Evolutionary conservation across 495 filamentous ascomycete species (phyloP).

Genomic region (Amphirosellinia nigrospora): DNA sequence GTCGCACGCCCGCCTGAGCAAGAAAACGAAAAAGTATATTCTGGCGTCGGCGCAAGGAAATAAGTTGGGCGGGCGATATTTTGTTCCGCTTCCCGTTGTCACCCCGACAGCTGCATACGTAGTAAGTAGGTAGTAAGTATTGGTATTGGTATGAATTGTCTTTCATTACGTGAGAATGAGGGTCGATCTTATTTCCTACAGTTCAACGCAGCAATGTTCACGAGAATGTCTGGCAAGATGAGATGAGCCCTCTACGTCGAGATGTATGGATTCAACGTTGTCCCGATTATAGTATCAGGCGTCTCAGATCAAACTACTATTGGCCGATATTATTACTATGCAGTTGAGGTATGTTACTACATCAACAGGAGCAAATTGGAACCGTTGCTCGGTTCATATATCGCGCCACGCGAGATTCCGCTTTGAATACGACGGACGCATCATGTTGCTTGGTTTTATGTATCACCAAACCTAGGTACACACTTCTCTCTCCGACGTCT

Average conservation of each 20-base stretch:
- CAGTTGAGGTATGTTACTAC: neutral
- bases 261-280: neutral
- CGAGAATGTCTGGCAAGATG: neutral
- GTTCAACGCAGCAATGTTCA: neutral
- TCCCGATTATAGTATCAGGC: neutral
- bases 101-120: neutral
- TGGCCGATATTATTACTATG: neutral
- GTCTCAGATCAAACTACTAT: neutral
- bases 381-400: neutral
- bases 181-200: neutral
- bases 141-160: neutral
- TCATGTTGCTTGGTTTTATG: slow-evolving; percentile 2
- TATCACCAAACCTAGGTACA: neutral
- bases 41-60: neutral
- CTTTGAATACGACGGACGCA: neutral
- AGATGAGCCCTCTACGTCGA: neutral
- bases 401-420: neutral
- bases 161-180: neutral
- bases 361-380: neutral
- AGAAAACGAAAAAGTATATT: slow-evolving; percentile 16
- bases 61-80: neutral
- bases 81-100: neutral
- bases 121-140: too few species aligned
- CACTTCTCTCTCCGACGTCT: neutral
- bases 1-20: neutral